Conservation (phyloP, 495 filamentous ascomycete species). For the Podospora pseudopauciseta region DNA sequence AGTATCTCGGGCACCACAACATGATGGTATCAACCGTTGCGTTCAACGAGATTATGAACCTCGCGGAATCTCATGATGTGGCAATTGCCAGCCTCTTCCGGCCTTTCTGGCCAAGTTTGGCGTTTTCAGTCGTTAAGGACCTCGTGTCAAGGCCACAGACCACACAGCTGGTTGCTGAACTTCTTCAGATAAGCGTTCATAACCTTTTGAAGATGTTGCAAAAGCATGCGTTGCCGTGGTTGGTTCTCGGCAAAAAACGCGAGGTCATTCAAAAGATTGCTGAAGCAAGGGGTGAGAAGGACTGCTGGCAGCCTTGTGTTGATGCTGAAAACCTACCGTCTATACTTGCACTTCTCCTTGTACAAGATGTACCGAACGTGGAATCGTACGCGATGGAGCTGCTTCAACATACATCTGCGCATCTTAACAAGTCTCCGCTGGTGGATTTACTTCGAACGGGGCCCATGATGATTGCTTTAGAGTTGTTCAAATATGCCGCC, state of each 20-base stretch:
- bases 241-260: conserved; percentile 71
- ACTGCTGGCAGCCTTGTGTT: conserved; percentile 37
- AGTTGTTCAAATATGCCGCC: conserved; percentile 77
- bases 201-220: conserved; percentile 77
- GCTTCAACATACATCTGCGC: conserved; percentile 60
- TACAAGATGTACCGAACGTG: conserved; percentile 63
- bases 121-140: conserved; percentile 75
- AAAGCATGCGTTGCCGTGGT: conserved; percentile 73
- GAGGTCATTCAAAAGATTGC: conserved; percentile 81
- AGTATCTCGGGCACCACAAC: conserved; percentile 83
- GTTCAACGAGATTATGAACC: conserved; percentile 63
- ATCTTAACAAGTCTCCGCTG: conserved; percentile 63
- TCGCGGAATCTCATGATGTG: conserved; percentile 60
- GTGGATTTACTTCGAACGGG: conserved; percentile 70
- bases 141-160: conserved; percentile 75
- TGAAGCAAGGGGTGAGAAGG: conserved; percentile 58
- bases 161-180: conserved; percentile 71
- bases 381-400: conserved; percentile 65
- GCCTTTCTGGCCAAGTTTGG: conserved; percentile 83
- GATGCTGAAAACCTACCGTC: conserved; percentile 68
- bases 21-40: conserved; percentile 72
- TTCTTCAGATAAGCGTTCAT: conserved; percentile 67
- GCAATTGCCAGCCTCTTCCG: conserved; percentile 65
- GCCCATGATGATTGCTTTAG: conserved; percentile 67
- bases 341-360: conserved; percentile 74